Conservation (phyloP, 176 grass and related monocot genomes). For the Avena insularis region DNA sequence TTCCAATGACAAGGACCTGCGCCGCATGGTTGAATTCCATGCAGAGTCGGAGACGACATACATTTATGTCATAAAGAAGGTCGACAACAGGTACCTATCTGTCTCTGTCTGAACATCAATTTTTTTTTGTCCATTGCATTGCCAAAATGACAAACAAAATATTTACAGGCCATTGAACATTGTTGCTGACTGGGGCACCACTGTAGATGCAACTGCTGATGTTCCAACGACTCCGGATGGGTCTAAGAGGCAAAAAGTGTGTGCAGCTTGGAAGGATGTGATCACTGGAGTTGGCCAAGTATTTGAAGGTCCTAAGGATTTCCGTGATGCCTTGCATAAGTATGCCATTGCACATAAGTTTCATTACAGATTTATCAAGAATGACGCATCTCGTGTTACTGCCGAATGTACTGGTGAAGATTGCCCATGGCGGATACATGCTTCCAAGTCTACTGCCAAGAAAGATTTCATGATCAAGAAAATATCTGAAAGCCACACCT, state of each 20-base stretch:
- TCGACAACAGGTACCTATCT: conserved; percentile 71
- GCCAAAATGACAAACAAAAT: conserved; percentile 36
- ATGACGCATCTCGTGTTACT: conserved; percentile 83
- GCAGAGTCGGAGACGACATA: conserved; percentile 72
- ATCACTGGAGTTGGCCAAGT: conserved; percentile 92
- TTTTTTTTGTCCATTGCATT: conserved; percentile 12
- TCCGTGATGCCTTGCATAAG: conserved; percentile 90
- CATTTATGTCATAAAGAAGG: conserved; percentile 88
- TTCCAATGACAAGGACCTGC: conserved; percentile 93
- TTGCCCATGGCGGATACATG: conserved; percentile 94
- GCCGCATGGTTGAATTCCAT: conserved; percentile 97
- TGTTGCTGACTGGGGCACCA: conserved; percentile 60
- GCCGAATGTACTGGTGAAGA: conserved; percentile 82
- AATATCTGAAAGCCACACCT: conserved; percentile 85
- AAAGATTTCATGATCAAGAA: conserved; percentile 95
- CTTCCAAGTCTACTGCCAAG: conserved; percentile 72
- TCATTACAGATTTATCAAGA: conserved; percentile 92
- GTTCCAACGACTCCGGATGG: conserved; percentile 57
- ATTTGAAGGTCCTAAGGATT: conserved; percentile 83
- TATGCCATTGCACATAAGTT: conserved; percentile 94
- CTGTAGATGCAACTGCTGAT: conserved; percentile 50
- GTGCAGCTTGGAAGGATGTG: conserved; percentile 72
- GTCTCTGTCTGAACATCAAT: background rate
- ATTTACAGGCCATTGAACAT: conserved; percentile 61
- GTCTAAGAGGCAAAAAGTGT: conserved; percentile 80